A percentile compares a stretch with the other conserved stretches of the same genome.
phyloP scores from a whole-genome alignment of 306 rosid genomes.

The Abrus pulchellus region DNA sequence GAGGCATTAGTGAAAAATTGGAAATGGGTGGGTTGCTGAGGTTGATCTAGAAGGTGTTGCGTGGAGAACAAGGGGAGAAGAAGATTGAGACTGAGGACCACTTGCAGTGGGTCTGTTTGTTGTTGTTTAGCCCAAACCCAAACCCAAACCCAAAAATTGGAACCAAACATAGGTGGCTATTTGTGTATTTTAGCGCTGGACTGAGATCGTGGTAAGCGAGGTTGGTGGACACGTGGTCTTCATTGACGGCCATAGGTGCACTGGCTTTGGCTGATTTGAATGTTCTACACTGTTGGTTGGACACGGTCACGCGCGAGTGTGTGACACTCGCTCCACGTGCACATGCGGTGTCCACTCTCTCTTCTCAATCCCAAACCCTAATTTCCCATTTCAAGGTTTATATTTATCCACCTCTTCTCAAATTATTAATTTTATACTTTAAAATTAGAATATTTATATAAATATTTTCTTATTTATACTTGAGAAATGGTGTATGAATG shows the following conservation, averaged over 20 bases:
- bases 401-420: background rate
- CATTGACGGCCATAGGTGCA: constrained; percentile 40
- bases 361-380: background rate
- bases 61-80: background rate
- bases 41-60: constrained; percentile 4
- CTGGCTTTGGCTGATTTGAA: background rate
- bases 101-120: background rate
- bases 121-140: background rate
- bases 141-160: background rate
- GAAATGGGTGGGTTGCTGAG: background rate
- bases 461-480: no score
- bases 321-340: constrained; percentile 48
- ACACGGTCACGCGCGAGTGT: constrained; percentile 25
- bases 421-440: background rate
- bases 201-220: constrained; percentile 52
- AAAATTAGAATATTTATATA: no score
- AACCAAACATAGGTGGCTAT: no score
- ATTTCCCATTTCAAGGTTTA: background rate
- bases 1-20: background rate
- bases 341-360: background rate
- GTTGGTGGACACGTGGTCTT: constrained; percentile 57
- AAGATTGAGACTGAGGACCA: constrained; percentile 43
- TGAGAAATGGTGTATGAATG: no score
- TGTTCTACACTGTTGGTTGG: constrained; percentile 35
- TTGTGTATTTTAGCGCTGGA: constrained; percentile 54